A percentile compares a stretch with the other conserved stretches of the same genome.
Conservation (phyloP, 306 rosid species). For the Cucurbita moschata region DNA sequence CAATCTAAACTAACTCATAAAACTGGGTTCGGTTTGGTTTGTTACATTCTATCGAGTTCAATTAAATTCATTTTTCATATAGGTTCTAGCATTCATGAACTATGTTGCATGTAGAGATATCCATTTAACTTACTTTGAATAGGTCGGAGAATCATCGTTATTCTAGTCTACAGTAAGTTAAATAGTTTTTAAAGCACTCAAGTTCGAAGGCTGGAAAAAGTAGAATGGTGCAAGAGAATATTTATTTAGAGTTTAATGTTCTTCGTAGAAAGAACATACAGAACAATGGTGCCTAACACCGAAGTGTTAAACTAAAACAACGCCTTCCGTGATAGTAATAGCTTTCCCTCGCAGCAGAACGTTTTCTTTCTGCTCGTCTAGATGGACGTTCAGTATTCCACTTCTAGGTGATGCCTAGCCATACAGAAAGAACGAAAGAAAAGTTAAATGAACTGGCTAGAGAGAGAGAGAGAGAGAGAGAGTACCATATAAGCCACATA, state of each 20-base stretch:
- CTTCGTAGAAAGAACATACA: too few relatives aligned
- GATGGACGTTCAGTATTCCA: slow-evolving; percentile 40
- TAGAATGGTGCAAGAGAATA: background rate
- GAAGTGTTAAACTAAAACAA: slow-evolving; percentile 17
- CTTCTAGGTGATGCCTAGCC: slow-evolving; percentile 69
- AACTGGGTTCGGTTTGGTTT: too few relatives aligned
- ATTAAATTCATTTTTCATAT: too few relatives aligned
- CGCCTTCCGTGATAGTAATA: slow-evolving; percentile 54
- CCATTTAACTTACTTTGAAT: too few relatives aligned
- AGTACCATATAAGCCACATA: slow-evolving; percentile 26
- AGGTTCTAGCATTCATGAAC: too few relatives aligned
- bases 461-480: background rate
- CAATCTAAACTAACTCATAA: too few relatives aligned
- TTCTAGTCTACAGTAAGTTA: too few relatives aligned
- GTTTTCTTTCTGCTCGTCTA: slow-evolving; percentile 46
- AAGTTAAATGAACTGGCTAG: too few relatives aligned
- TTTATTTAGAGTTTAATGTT: too few relatives aligned
- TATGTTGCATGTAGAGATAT: too few relatives aligned
- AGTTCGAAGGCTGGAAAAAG: background rate
- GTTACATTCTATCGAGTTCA: too few relatives aligned
- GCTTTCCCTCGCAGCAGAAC: slow-evolving; percentile 64
- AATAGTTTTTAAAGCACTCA: background rate
- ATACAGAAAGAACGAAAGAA: background rate
- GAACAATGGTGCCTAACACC: background rate
- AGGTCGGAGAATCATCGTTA: too few relatives aligned